A percentile compares a stretch with the other conserved stretches of the same genome.
phyloP scores from a whole-genome alignment of 2,329 filamentous ascomycete genomes.

The Cladophialophora exuberans region DNA sequence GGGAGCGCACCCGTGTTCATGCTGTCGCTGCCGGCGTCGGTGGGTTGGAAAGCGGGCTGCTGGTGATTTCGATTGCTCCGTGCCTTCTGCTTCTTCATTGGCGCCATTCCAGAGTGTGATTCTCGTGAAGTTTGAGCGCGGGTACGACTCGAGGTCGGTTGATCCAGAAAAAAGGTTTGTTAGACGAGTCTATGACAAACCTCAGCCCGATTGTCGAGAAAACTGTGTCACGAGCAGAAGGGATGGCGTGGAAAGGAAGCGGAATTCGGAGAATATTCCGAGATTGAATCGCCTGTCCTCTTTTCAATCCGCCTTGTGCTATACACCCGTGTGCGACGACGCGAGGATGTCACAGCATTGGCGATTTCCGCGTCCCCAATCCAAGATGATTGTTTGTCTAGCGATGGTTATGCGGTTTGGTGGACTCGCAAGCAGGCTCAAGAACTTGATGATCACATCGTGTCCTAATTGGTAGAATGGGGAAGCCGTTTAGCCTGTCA shows the following conservation, averaged over 20 bases:
- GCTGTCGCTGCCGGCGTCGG: conserved; percentile 7
- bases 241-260: not conserved
- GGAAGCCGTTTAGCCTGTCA: too few species aligned
- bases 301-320: not conserved
- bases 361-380: too few species aligned
- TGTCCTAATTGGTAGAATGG: too few species aligned
- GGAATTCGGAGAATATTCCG: conserved; percentile 15
- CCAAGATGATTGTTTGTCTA: too few species aligned
- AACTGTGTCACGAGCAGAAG: conserved; percentile 3
- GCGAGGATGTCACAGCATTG: not conserved
- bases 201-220: conserved; percentile 3
- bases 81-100: conserved; percentile 18
- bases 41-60: conserved; percentile 1
- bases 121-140: not conserved
- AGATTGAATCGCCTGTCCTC: conserved; percentile 15
- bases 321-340: conserved; percentile 4
- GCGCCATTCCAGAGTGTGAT: conserved; percentile 15
- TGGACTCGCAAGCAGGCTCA: not conserved
- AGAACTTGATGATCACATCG: not conserved
- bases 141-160: not conserved
- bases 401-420: too few species aligned
- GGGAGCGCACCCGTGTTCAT: conserved; percentile 32
- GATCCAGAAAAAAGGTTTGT: not conserved
- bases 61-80: conserved; percentile 1
- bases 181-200: not conserved